phyloP scores from a whole-genome alignment of 2,329 filamentous ascomycete species.

The Colletotrichum sublineola region DNA sequence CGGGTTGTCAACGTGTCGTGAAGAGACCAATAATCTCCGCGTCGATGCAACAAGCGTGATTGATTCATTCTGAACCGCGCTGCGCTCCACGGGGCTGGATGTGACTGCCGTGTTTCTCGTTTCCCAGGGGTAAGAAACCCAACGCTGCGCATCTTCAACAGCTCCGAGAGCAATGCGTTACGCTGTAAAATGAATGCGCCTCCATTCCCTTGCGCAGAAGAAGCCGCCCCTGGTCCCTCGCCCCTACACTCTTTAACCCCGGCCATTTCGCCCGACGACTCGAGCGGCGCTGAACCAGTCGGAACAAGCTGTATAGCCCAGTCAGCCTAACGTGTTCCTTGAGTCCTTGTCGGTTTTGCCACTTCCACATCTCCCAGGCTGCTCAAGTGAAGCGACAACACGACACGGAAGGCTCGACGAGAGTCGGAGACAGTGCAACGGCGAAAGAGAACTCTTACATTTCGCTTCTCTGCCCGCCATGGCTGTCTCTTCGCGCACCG shows the following conservation, averaged over 20 bases:
- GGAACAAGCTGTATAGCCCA: not conserved
- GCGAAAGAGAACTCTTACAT: not conserved
- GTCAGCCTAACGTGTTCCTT: not conserved
- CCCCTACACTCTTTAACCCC: not conserved
- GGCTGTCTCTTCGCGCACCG: constrained; percentile 74
- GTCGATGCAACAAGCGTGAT: constrained; percentile 15
- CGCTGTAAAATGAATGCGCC: constrained; percentile 27
- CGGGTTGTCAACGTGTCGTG: constrained; percentile 15
- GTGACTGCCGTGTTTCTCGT: not conserved
- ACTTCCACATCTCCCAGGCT: not conserved
- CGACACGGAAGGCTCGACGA: not conserved
- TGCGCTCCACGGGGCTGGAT: constrained; percentile 12
- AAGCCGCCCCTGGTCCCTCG: not conserved
- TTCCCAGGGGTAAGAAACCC: not conserved
- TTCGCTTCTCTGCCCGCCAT: constrained; percentile 53
- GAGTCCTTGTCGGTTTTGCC: not conserved
- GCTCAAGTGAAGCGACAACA: constrained; percentile 7
- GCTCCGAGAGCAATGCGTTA: constrained; percentile 16
- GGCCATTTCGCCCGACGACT: not conserved
- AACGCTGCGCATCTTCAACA: constrained; percentile 15
- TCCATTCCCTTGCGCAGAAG: constrained; percentile 13
- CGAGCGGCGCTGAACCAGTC: constrained; percentile 9
- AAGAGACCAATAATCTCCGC: constrained; percentile 17
- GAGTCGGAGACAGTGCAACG: too few relatives aligned
- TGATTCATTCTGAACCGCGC: not conserved